Evolutionary conservation across 2,329 filamentous ascomycete genomes (phyloP).

Genomic region (Teratosphaeria viscida): DNA sequence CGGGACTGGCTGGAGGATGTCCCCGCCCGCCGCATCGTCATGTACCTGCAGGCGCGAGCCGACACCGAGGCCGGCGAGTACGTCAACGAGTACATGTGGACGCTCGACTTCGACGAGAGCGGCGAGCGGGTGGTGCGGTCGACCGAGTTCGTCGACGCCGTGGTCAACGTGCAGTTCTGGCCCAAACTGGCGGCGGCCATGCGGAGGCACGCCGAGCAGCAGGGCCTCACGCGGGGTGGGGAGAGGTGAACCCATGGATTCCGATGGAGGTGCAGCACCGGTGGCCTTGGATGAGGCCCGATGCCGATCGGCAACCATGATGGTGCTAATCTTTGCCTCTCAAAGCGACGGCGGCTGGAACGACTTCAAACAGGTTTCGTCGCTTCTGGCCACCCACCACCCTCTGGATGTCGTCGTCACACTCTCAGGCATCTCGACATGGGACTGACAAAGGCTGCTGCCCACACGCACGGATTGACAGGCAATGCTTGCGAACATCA

Average conservation of each 20-base stretch:
- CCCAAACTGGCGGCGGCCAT: conserved; percentile 10
- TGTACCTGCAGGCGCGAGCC: conserved; percentile 24
- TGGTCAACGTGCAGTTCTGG: conserved; percentile 13
- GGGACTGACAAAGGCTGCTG: too few species aligned
- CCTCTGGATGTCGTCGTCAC: too few species aligned
- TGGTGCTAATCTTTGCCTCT: too few species aligned
- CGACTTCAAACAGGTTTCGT: too few species aligned
- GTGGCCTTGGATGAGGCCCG: neutral
- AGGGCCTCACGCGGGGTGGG: neutral
- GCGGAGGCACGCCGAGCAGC: neutral
- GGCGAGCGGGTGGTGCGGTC: conserved; percentile 9
- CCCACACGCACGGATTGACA: too few species aligned
- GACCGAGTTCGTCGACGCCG: conserved; percentile 12
- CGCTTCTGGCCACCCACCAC: too few species aligned
- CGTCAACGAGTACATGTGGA: conserved; percentile 15
- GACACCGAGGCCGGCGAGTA: conserved; percentile 18
- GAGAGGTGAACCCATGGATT: neutral
- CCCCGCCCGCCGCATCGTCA: conserved; percentile 18
- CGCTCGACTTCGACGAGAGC: conserved; percentile 9
- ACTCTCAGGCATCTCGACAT: too few species aligned
- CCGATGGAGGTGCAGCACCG: neutral
- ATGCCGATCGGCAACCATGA: neutral
- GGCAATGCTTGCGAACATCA: too few species aligned
- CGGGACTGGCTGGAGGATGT: conserved; percentile 25
- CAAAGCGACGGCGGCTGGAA: too few species aligned